Base-by-base conservation (phyloP, 331 rosid genomes). In the Acacia concinna region DNA sequence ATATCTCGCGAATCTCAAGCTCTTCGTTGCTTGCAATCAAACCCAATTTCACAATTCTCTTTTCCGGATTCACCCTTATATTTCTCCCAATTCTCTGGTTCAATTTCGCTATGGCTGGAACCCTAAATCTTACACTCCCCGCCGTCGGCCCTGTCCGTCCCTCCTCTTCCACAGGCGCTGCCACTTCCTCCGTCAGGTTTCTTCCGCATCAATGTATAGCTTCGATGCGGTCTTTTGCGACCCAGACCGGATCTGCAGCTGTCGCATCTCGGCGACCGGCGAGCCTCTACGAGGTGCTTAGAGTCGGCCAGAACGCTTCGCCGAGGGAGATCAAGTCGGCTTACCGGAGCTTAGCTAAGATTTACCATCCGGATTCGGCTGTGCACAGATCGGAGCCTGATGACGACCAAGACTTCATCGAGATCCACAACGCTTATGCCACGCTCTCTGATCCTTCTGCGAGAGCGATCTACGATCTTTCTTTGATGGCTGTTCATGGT, bases 371-470 rank as follows among this genome's bases (percentile, higher is more conserved):
- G 6, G 98, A 95, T 32, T 78, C 97, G 11, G 75, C 88, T 5
- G 46, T 81, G n/a, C 32, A 70, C 1, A 78, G 81, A 1, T 47
- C 80, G 69, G 90, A 78, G 14, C 40, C 60, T 12, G 89, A 85
- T 46, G 91, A 85, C 68, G 91, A 51, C 34, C 78, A 64, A 1
- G 89, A 85, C 43, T 95, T 95, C 85, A 90, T 95, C n/a, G 85
- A 86, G 91, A 88, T 94, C 66, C 90, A 88, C 66, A 81, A 87
- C 78, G 97, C 97, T 7, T 94, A 92, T 10, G 88, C 88, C 59
- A 93, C 98, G 68, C 94, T 95, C 2, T 91, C 93, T 1, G 99
- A 95, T 86, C 97, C 97, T 12, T 88, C 89, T 0, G 79, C 97
- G 3, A 88, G 98, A 57, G 90, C 89, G 18, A 31, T 79, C 18